phyloP scores from a whole-genome alignment of 176 grass and related monocot genomes.

The Oropetium thomaeum region DNA sequence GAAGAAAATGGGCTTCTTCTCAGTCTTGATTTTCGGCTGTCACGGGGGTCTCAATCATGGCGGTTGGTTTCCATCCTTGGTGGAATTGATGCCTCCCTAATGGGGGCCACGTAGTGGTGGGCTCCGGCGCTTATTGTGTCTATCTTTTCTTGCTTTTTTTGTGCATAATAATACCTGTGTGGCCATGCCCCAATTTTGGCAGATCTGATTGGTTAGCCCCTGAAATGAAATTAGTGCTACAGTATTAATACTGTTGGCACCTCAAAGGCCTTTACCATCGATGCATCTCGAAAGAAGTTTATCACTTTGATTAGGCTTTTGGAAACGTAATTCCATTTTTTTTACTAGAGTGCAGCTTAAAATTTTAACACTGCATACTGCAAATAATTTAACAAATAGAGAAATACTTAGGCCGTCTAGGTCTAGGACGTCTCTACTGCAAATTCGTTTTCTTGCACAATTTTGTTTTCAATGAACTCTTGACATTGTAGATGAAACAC shows the following conservation, averaged over 20 bases:
- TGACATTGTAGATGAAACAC: background rate
- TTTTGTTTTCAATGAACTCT: background rate
- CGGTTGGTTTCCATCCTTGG: slow-evolving; percentile 34
- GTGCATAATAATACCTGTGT: background rate
- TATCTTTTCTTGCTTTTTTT: slow-evolving; percentile 29
- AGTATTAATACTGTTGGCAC: background rate
- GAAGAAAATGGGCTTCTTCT: background rate
- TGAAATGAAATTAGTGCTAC: slow-evolving; percentile 21
- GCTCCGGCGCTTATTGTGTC: slow-evolving; percentile 32
- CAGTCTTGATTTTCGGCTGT: slow-evolving; percentile 8
- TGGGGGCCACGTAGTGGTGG: slow-evolving; percentile 39
- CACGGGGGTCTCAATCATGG: slow-evolving; percentile 41
- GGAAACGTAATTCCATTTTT: background rate
- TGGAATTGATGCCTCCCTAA: slow-evolving; percentile 39
- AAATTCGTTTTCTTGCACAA: background rate
- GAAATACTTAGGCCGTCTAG: background rate
- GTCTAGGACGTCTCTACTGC: background rate
- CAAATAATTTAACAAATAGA: background rate
- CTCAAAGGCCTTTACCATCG: background rate
- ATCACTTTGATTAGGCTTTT: background rate
- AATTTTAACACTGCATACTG: background rate
- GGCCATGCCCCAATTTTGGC: slow-evolving; percentile 3
- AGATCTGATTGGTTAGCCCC: slow-evolving; percentile 8
- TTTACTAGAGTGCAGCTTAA: background rate
- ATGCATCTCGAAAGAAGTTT: background rate